Base-by-base conservation (phyloP, 441 rosid genomes). In the Aleurites moluccanus region DNA sequence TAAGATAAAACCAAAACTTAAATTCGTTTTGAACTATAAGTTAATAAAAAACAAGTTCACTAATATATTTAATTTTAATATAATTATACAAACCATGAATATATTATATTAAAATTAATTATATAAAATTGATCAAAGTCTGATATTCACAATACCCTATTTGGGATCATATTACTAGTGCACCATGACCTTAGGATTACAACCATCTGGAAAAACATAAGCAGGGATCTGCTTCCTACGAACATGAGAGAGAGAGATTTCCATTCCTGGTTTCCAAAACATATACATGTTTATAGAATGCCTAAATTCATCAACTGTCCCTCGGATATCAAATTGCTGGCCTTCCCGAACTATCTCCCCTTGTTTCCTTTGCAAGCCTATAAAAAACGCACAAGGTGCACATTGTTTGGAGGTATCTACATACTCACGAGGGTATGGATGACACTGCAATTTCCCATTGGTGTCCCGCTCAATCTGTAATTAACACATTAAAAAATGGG, bases 181-280 rank as follows among this genome's bases (percentile, higher is more conserved):
- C n/a, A n/a, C 57, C 2, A 76, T 38, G 25, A 59, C 62, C 73
- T 77, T 82, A 50, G 72, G 67, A 64, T 80, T 84, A 68, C 79
- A 81, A 72, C 86, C 89, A 44, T 84, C 85, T 7, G 91, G 90
- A 25, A 85, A 86, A 57, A 88, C 87, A 82, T 80, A 88, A 25
- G 84, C 50, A 47, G 91, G 92, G 60, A 90, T 78, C 84, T 86
- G 89, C 87, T 78, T 87, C 69, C 90, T 80, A 15, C 81, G 88
- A 65, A 90, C 83, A 80, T 90, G 95, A 53, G 91, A 86, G 64
- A 90, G 87, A 80, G 73, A 79, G 44, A 90, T 89, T 44, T 89
- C 92, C 95, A 90, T 89, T 70, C 95, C 90, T 3, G 85, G 91
- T 72, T 90, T 85, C 92, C 95, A 87, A 78, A 83, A 90, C 85